Evolutionary conservation across 1,139 yeast genomes (phyloP).

Genomic region (Scheffersomyces segobiensis): DNA sequence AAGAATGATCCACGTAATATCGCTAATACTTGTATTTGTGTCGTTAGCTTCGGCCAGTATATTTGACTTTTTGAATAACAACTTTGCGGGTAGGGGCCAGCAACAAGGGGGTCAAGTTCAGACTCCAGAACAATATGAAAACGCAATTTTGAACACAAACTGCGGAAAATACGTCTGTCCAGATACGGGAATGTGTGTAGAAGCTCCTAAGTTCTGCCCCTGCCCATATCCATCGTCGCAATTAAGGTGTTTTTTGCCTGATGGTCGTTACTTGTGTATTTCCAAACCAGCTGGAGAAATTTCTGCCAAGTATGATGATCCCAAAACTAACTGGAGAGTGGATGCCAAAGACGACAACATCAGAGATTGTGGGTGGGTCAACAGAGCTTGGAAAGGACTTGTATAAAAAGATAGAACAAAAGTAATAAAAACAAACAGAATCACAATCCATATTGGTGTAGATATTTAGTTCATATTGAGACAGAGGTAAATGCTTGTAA

Average conservation of each 20-base stretch:
- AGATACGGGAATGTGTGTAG: slow-evolving; percentile 79
- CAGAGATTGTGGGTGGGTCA: slow-evolving; percentile 81
- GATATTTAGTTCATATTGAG: not conserved
- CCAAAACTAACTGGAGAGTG: slow-evolving; percentile 50
- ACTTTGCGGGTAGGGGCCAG: slow-evolving; percentile 23
- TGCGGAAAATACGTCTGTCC: slow-evolving; percentile 79
- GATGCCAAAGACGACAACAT: slow-evolving; percentile 53
- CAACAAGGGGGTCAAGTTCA: slow-evolving; percentile 20
- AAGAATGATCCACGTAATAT: slow-evolving; percentile 7
- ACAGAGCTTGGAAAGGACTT: slow-evolving; percentile 50
- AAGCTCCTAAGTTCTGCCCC: slow-evolving; percentile 71
- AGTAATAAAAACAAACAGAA: not conserved
- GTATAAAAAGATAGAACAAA: slow-evolving; percentile 16
- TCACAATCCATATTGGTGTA: not conserved
- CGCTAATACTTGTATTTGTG: slow-evolving; percentile 8
- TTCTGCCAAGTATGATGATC: slow-evolving; percentile 44
- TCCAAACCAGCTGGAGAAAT: slow-evolving; percentile 68
- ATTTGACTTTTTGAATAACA: slow-evolving; percentile 36
- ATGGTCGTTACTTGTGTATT: slow-evolving; percentile 70
- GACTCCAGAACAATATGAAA: slow-evolving; percentile 30
- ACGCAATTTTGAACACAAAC: slow-evolving; percentile 31
- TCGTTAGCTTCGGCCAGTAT: slow-evolving; percentile 23
- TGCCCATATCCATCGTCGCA: slow-evolving; percentile 89
- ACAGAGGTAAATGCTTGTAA: not conserved
- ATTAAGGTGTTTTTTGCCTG: slow-evolving; percentile 75